Evolutionary conservation across 2,329 filamentous ascomycete species (phyloP), one percentile per base, ranked within the genome.

Genomic region (Pseudocercospora fuligena): DNA sequence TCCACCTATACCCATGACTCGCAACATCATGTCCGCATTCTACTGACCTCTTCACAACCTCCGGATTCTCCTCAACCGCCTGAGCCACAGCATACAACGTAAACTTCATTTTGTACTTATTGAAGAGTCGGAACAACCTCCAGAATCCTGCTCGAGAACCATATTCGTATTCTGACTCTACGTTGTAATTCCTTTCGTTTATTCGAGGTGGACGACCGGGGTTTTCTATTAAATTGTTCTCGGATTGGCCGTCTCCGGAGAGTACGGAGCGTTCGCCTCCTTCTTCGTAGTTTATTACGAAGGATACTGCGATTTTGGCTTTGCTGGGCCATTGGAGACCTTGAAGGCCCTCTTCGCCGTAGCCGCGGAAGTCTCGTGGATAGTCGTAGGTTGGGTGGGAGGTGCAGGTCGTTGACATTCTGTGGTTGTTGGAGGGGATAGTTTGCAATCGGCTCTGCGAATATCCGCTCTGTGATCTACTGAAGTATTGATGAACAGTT

Each of bases 131-230:
- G 72, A 85, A 83, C 1, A 85, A 74, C 2, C 83, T 77, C 84
- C 84, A 86, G 73, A 82, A 82, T 3, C 83, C 84, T 0, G 79
- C 79, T 2, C 84, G 79, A 23, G 80, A 80, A 36, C 84, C 83
- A 69, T 86, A 86, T 63, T 86, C 83, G 68, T 83, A 86, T 67
- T 85, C 84, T 12, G 71, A 74, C 74, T 86, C 84, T 60, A 78
- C 79, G 68, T 82, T 85, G 73, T 80, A 78, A 60, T 77, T 79
- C 47, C 83, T 80, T 51, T 71, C 72, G 53, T 73, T 70, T 64
- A 69, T 66, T 3, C 64, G 54, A 11, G 69, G 64, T 29, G 69
- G 66, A 9, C 67, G 66, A 5, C 59, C 66, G 7, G 72, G 69
- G 29, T 73, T 80, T 67, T 84, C 80, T 23, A 76, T 73, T 2